phyloP scores from a whole-genome alignment of 148 eudicot genomes.

The Vaccinium macrocarpon region DNA sequence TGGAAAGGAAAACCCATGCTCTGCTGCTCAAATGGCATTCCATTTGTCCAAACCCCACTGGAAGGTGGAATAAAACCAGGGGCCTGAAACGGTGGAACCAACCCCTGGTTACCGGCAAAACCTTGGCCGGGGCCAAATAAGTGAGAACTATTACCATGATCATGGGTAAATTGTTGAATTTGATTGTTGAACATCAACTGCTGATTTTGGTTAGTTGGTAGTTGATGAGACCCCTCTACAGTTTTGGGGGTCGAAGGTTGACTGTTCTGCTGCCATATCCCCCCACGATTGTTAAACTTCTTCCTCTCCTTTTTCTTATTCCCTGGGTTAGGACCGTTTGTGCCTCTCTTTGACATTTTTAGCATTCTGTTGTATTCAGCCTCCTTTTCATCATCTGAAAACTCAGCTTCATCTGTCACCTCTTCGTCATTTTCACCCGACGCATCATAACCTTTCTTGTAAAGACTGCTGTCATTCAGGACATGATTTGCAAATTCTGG shows the following conservation, averaged over 20 bases:
- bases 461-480: slow-evolving; percentile 59
- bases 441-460: slow-evolving; percentile 95
- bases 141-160: slow-evolving; percentile 19
- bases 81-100: slow-evolving; percentile 31
- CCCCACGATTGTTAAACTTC: slow-evolving; percentile 40
- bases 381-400: slow-evolving; percentile 94
- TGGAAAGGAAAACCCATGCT: slow-evolving; percentile 35
- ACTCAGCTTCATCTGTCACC: slow-evolving; percentile 58
- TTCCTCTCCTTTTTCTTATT: slow-evolving; percentile 45
- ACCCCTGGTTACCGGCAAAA: slow-evolving; percentile 24
- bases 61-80: slow-evolving; percentile 28
- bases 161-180: slow-evolving; percentile 25
- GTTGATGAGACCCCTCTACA: slow-evolving; percentile 13
- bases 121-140: slow-evolving; percentile 28
- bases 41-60: slow-evolving; percentile 41
- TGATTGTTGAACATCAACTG: slow-evolving; percentile 19
- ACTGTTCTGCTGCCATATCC: slow-evolving; percentile 37
- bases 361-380: slow-evolving; percentile 68
- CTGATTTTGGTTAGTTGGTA: slow-evolving; percentile 31
- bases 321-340: slow-evolving; percentile 40
- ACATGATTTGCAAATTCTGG: slow-evolving; percentile 69
- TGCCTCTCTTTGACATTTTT: slow-evolving; percentile 67
- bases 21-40: slow-evolving; percentile 47
- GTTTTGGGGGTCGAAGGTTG: slow-evolving; percentile 28
- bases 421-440: slow-evolving; percentile 94